Base-by-base conservation (phyloP, 208 protist genomes). In the Balamuthia mandrillaris region DNA sequence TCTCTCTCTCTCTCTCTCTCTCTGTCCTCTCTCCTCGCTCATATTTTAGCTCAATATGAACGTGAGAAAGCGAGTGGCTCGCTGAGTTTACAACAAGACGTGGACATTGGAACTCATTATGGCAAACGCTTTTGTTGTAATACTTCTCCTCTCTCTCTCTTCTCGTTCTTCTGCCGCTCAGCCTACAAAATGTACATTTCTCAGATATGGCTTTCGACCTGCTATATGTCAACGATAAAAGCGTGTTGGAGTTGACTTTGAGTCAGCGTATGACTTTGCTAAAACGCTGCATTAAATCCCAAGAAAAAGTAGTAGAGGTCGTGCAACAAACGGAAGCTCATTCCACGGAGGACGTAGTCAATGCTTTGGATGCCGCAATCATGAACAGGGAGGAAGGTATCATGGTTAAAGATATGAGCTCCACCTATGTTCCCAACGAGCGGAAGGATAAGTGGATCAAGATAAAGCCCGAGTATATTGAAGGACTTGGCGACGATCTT, bases 381-480 rank as follows among this genome's bases (percentile, higher is more conserved):
- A 29, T 91, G 0, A 72, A 82, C 27, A 84, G 88, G 2, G 85
- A 89, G 12, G 88, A 91, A n/a, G 88, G 88, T 2, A 87, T 91
- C 45, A 91, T 91, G 88, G 6, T 91, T 18, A 91, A 91, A 27
- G 39, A 79, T 29, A 18, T 87, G 42, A 41, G 85, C 14, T 81
- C 81, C 1, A 45, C 44, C 3, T 91, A 91, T 61, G 77, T 86
- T 2, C 88, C 88, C 0, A 77, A 56, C 33, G 88, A 91, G 63
- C 56, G 88, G 33, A 88, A 84, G 33, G 51, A 87, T 31, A 86
- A 87, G 45, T 91, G 88, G 88, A 66, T 91, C 16, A 91, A 91
- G 39, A 33, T 91, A 0, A 91, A 91, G 51, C 88, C 88, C 33
- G 88, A 91, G 21, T 91, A 91, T 58, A 44, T 91, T 0, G 88